Evolutionary conservation across 1,139 yeast species (phyloP), one percentile per base, ranked within the genome.

Genomic region (Zygosaccharomyces pseudobailii): DNA sequence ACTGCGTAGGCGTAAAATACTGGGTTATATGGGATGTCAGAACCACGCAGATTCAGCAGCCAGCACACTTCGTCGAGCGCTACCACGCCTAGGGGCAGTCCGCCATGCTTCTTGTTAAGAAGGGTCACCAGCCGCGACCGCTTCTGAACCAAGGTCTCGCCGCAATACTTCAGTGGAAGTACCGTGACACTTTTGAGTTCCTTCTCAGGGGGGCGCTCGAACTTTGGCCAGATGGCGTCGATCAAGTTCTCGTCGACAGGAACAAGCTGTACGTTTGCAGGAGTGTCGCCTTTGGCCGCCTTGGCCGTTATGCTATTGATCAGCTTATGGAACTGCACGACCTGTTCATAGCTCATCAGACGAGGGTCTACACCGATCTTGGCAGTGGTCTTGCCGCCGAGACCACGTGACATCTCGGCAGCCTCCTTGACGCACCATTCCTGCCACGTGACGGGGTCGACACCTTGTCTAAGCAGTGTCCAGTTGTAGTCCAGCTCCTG

Each of bases 61-160:
- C 97, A 90, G 6, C 97, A 95, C 52, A 90, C 78, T 62, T 92
- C 96, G 69, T 92, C 98, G 51, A 88, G 71, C 0, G 96, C 86
- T 38, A 84, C 75, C 6, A 88, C 73, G 5, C 86, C 78, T 53
- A 87, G 64, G 53, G 57, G 54, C 7, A 51, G 36, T 48, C 59
- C 53, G 3, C 51, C 76, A 48, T 72, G 68, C 35, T 72, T 71
- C 25, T 72, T 66, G 32, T 70, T 69, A 43, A 71, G 49, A 22
- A 55, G 52, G 4, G 54, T 42, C 40, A 65, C 42, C 37, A 72
- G 49, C 31, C 61, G 59, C 5, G 44, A 42, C 22, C 66, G 62
- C 55, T 82, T 82, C 2, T 68, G 64, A 34, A 66, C 51, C 43
- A 71, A 70, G 2, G 66, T 61, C 58, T 75, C 79, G 31, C 87